phyloP scores from a whole-genome alignment of 352 stramenopile species.

The Thalassiosira pacifica region DNA sequence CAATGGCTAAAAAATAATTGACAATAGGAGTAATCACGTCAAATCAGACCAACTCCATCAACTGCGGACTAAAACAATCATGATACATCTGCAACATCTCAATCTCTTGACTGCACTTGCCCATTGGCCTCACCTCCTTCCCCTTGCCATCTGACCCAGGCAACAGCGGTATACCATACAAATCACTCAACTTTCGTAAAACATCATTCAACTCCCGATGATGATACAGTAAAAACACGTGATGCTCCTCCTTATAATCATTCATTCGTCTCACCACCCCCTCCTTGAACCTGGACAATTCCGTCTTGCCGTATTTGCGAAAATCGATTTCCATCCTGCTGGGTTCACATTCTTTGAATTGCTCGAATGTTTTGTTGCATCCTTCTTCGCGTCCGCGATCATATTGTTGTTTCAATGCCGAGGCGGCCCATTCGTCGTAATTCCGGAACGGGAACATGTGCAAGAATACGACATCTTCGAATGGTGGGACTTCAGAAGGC shows the following conservation, averaged over 20 bases:
- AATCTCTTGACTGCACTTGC: constrained; percentile 42
- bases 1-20: too few relatives aligned
- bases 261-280: constrained; percentile 25
- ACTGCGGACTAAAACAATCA: constrained; percentile 43
- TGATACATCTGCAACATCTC: constrained; percentile 47
- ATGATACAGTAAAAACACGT: constrained; percentile 49
- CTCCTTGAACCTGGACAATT: constrained; percentile 40
- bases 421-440: constrained; percentile 45
- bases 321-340: constrained; percentile 55
- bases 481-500: constrained; percentile 19
- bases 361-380: not conserved
- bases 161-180: constrained; percentile 36
- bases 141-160: constrained; percentile 21
- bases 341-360: constrained; percentile 19
- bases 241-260: constrained; percentile 17
- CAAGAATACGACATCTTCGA: constrained; percentile 27
- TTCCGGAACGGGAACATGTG: constrained; percentile 58
- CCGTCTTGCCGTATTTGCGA: constrained; percentile 42
- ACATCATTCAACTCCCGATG: constrained; percentile 38
- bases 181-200: constrained; percentile 15
- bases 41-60: constrained; percentile 50
- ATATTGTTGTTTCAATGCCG: constrained; percentile 50
- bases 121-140: constrained; percentile 28
- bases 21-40: too few relatives aligned
- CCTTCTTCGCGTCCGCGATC: constrained; percentile 15